Evolutionary conservation across 495 filamentous ascomycete genomes (phyloP), one percentile per base, ranked within the genome.

Genomic region (Daldinia decipiens): DNA sequence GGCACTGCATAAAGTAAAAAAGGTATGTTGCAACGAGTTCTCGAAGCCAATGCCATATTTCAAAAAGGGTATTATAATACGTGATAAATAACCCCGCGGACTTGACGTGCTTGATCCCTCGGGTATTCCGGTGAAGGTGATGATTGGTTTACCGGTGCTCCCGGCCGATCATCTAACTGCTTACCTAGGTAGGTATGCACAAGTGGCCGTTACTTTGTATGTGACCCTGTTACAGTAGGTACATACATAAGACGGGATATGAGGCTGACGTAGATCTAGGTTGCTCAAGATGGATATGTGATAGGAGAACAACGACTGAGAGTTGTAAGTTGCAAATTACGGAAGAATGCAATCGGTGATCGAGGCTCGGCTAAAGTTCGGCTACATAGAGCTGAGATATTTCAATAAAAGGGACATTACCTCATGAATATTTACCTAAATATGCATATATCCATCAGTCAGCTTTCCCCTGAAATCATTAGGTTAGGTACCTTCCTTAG

Each of bases 121-220:
- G 59, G 60, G 45, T 67, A 12, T 57, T 19, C 34, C 12, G 17
- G 56, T 43, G 24, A 29, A 38, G 29, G 36, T 58, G 57, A 31
- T 65, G 52, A 69, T 73, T 69, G 60, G 70, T 53, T 59, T 66
- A 52, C 62, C 61, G 70, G 70, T 61, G 51, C 65, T 73, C n/a
- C 70, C 65, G 65, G 61, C 38, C 51, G 62, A 62, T 65, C 50
- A 54, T 36, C 64, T 56, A 72, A 57, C 59, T 36, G 62, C 24
- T 59, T 67, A n/a, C n/a, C n/a, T n/a, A n/a, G n/a, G n/a, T n/a
- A n/a, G n/a, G n/a, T n/a, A 54, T 24, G 39, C 27, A 43, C 68
- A 55, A 12, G 51, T 38, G 50, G 50, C 27, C 24, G 24, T 53
- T 27, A 27, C 4, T 27, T 0, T 27, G 26, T 53, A 53, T 31